A percentile compares a stretch with the other conserved stretches of the same genome.
Evolutionary conservation across 2,329 filamentous ascomycete species (phyloP).

Genomic region (Raffaelea arxii): DNA sequence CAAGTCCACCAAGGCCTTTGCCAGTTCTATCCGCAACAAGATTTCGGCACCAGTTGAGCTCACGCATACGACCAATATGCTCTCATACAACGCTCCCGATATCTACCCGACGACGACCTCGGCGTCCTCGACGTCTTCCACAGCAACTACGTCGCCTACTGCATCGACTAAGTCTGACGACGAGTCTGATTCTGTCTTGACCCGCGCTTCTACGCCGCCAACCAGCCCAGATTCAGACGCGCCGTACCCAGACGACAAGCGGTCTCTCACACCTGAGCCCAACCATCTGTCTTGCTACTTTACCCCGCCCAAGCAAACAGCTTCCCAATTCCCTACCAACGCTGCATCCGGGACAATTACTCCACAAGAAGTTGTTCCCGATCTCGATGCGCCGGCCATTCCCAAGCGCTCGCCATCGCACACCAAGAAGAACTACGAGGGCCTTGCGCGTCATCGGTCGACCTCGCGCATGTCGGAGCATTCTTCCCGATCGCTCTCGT

Average conservation of each 20-base stretch:
- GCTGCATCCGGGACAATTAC: too few species aligned
- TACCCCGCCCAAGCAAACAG: conserved; percentile 38
- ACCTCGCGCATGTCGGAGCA: conserved; percentile 45
- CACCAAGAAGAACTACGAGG: conserved; percentile 74
- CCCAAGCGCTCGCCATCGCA: conserved; percentile 76
- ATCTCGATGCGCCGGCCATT: conserved; percentile 49
- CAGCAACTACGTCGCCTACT: too few species aligned
- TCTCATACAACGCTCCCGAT: conserved; percentile 89
- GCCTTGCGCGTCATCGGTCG: conserved; percentile 40
- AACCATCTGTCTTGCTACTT: conserved; percentile 63
- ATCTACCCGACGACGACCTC: conserved; percentile 42
- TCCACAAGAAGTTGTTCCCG: too few species aligned
- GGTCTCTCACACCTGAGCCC: conserved; percentile 46
- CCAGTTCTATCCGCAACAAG: conserved; percentile 49
- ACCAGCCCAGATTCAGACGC: conserved; percentile 57
- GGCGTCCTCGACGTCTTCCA: conserved; percentile 33
- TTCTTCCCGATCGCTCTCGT: conserved; percentile 41
- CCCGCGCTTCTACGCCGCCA: conserved; percentile 46
- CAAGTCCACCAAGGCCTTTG: conserved; percentile 34
- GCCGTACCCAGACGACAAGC: conserved; percentile 28
- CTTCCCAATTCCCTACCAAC: conserved; percentile 13
- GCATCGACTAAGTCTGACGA: too few species aligned
- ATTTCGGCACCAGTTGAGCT: conserved; percentile 85
- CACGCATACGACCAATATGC: conserved; percentile 90
- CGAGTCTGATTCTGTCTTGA: conserved; percentile 60